These are phyloP conservation scores for Penicillium sp. DNA, from an alignment of 2,329 filamentous ascomycete genomes.

Conservation along the genomic window DNA sequence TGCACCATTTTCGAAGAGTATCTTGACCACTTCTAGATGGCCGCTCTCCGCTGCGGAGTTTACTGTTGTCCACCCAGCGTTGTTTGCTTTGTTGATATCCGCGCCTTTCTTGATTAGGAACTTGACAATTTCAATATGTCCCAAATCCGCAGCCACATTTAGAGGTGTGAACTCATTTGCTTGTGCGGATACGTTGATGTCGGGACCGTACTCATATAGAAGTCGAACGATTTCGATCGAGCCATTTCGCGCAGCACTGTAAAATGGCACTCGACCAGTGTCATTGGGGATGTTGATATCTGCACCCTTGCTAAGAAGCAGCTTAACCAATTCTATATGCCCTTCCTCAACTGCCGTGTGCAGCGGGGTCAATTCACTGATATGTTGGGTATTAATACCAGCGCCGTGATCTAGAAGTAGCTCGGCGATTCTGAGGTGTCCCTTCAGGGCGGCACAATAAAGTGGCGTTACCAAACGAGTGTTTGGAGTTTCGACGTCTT, in stretches of 20 bases:
- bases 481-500: not conserved
- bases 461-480: not conserved
- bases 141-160: not conserved
- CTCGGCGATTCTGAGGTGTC: not conserved
- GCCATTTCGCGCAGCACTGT: not conserved
- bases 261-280: not conserved
- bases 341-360: not conserved
- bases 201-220: not conserved
- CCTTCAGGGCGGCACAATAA: not conserved
- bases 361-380: conserved; percentile 8
- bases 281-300: not conserved
- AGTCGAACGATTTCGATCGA: not conserved
- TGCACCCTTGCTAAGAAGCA: conserved; percentile 5
- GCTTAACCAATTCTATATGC: not conserved
- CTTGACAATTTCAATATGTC: not conserved
- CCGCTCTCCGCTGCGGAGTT: not conserved
- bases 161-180: not conserved
- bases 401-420: conserved; percentile 12
- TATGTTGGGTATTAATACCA: conserved; percentile 5
- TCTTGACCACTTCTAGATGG: not conserved
- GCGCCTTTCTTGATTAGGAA: not conserved
- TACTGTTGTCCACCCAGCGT: not conserved
- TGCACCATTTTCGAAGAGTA: conserved; percentile 2
- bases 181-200: not conserved
- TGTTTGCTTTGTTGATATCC: not conserved